Conservation (phyloP, 2,329 filamentous ascomycete species). For the Ophiostoma ulmi region DNA sequence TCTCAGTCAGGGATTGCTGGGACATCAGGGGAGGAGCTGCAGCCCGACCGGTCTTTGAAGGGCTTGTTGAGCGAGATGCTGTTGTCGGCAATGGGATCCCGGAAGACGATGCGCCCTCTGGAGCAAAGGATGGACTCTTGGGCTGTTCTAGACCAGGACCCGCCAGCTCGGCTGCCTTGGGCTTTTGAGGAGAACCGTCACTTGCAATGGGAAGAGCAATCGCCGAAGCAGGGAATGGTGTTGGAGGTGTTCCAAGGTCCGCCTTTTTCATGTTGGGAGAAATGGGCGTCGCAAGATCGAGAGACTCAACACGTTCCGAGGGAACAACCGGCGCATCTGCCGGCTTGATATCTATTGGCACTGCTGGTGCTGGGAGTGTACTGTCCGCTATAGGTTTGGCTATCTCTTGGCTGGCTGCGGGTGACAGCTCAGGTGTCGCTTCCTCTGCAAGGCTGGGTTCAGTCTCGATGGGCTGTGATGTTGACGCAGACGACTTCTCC, state of each 20-base stretch:
- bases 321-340: conserved; percentile 19
- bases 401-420: conserved; percentile 27
- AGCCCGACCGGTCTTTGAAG: conserved; percentile 14
- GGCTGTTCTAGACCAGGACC: background rate
- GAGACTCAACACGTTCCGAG: conserved; percentile 38
- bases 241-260: background rate
- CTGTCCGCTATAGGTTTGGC: conserved; percentile 7
- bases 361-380: background rate
- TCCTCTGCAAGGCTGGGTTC: conserved; percentile 10
- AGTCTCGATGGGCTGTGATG: conserved; percentile 31
- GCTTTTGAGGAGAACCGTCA: background rate
- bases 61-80: conserved; percentile 9
- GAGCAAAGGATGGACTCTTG: conserved; percentile 1
- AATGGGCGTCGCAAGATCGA: conserved; percentile 44
- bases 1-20: conserved; percentile 39
- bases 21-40: conserved; percentile 3
- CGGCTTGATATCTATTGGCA: conserved; percentile 23
- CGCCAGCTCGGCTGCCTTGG: background rate
- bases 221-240: background rate
- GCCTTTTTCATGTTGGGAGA: conserved; percentile 13
- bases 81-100: background rate
- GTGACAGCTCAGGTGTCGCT: background rate
- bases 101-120: background rate
- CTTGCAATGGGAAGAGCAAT: background rate
- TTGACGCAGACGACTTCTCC: conserved; percentile 43